phyloP scores from a whole-genome alignment of 805 yeast species.

The Hanseniaspora vineae region DNA sequence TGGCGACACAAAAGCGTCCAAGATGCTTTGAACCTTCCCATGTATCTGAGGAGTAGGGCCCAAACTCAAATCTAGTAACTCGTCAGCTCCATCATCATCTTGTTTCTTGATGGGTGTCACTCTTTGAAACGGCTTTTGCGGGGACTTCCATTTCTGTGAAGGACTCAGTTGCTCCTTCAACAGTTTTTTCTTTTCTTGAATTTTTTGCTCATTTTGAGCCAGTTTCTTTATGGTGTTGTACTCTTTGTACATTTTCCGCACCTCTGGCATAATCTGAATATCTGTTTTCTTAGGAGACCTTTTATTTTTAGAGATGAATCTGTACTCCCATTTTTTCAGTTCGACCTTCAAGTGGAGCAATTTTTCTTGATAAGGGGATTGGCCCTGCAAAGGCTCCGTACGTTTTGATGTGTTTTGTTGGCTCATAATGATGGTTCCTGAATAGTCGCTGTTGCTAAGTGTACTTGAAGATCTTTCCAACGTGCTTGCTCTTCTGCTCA shows the following conservation, averaged over 20 bases:
- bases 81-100: not conserved
- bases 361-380: not conserved
- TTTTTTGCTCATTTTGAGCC: constrained; percentile 1
- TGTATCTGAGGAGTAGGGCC: constrained; percentile 85
- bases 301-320: constrained; percentile 26
- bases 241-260: constrained; percentile 24
- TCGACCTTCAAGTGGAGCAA: constrained; percentile 25
- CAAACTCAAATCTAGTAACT: constrained; percentile 26
- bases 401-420: too few relatives aligned
- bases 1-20: constrained; percentile 37
- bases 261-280: constrained; percentile 27
- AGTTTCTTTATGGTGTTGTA: constrained; percentile 19
- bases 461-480: not conserved
- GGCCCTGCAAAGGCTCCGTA: not conserved
- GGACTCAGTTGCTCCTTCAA: constrained; percentile 10
- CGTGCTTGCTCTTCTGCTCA: too few relatives aligned
- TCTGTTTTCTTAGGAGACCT: constrained; percentile 37
- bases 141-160: too few relatives aligned
- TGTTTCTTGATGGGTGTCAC: not conserved
- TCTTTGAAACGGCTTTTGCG: not conserved
- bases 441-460: not conserved
- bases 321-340: constrained; percentile 44
- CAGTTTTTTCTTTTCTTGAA: constrained; percentile 4
- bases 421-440: not conserved
- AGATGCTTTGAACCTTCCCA: constrained; percentile 62